phyloP scores from a whole-genome alignment of 129 eudicot genomes.

The Escallonia rubra region DNA sequence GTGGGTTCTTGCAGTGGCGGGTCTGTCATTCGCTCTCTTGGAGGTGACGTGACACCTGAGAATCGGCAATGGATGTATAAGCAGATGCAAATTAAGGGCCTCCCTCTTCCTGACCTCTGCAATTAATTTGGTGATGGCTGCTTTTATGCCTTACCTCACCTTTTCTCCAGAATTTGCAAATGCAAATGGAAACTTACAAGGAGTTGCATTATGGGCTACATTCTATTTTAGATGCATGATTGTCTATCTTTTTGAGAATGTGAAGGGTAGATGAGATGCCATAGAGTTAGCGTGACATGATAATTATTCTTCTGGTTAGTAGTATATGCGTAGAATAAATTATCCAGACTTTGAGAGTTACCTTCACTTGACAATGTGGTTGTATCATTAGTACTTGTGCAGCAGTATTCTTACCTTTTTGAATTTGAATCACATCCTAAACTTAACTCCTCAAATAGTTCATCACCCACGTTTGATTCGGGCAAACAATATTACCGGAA shows the following conservation, averaged over 20 bases:
- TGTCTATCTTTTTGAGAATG: background rate
- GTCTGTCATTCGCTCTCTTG: constrained; percentile 82
- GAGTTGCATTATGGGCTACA: background rate
- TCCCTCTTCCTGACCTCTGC: constrained; percentile 39
- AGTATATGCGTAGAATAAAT: background rate
- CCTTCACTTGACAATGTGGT: background rate
- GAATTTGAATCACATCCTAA: background rate
- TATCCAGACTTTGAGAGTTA: background rate
- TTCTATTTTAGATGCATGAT: background rate
- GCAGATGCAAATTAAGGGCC: constrained; percentile 67
- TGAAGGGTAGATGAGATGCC: background rate
- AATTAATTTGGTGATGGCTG: background rate
- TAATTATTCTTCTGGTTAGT: background rate
- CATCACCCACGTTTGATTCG: too few species aligned
- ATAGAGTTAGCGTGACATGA: background rate
- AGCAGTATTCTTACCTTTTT: background rate
- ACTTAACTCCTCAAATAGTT: background rate
- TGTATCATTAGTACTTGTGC: background rate
- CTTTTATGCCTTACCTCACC: background rate
- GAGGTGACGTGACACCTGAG: constrained; percentile 86
- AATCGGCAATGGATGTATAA: constrained; percentile 98
- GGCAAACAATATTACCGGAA: too few species aligned
- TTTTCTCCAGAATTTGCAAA: background rate
- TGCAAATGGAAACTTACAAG: background rate
- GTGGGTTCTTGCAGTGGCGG: constrained; percentile 95